Evolutionary conservation across 805 yeast genomes (phyloP), one percentile per base, ranked within the genome.

Genomic region (Dipodascus geniculatus): DNA sequence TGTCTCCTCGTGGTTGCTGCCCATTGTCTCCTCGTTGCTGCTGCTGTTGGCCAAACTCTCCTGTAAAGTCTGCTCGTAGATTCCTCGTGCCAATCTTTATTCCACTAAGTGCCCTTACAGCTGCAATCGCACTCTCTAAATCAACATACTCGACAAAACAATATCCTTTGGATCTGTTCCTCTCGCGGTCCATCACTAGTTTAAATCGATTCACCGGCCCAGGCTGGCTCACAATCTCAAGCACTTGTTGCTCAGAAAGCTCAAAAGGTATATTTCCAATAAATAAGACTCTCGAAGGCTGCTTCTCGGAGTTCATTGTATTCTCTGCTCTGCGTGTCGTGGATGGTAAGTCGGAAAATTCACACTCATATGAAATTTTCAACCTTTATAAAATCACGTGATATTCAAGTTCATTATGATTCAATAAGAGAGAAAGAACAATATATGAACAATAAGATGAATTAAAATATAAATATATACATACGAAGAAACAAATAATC

Each of bases 251-350:
- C 50, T 60, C 61, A 9, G 53, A 50, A 44, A 59, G 52, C 22
- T 61, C 65, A 54, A 51, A 61, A n/a, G 65, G 65, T 44, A 61
- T 59, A 42, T 61, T 62, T n/a, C 65, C 63, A 47, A 61, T 55
- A 48, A 56, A 61, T 1, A 61, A 56, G 20, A 54, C 53, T 33
- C 59, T 49, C 8, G 58, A 50, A 1, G 63, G 61, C 48, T 56
- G 54, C 28, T 54, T 44, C 35, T 51, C 44, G 14, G 20, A n/a
- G 19, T 38, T 38, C 44, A 38, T 38, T 3, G 4, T 38, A 16
- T 38, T 8, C 35, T 28, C n/a, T n/a, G n/a, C 33, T 28, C 33
- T 28, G 33, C 11, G 11, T n/a, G 33, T 6, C 11, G 33, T 28
- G 11, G 33, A 28, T 28, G 6, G 11, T 28, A 6, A 28, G 33